Evolutionary conservation across 371 early-diverging fungal species (phyloP), one percentile per base, ranked within the genome.

Genomic region (Saksenaea oblongispora): DNA sequence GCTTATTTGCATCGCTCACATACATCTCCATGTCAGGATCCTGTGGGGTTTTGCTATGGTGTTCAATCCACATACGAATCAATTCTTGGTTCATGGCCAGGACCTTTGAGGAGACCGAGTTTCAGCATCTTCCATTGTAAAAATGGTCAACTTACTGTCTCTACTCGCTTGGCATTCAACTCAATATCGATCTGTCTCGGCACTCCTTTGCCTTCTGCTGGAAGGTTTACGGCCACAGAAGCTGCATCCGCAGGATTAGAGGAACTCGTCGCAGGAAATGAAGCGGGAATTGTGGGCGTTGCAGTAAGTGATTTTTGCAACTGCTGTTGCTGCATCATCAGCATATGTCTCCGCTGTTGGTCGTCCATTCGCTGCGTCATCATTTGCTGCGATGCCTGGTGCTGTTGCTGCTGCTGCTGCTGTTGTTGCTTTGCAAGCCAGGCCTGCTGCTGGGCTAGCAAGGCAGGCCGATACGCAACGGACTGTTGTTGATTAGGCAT

Each of bases 81-180:
- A 85, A 57, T 44, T 82, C 85, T 58, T 71, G 71, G 58, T 85
- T 85, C 61, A 85, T 63, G 10, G 72, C 70, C 31, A 85, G 69
- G 17, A 85, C 66, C 78, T 80, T 65, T 22, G 9, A 11, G 61
- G 5, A 22, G 22, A 47, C 24, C 35, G 4, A 11, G 34, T 3
- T 3, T 51, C 27, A 51, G 18, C 22, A 7, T 54, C 41, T 51
- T 5, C 15, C 9, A 56, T 8, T 5, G 55, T 34, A 11, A 59
- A 4, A 61, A 18, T 10, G 8, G 42, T 11, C 7, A 9, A 42
- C 71, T 73, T 68, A 78, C 76, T 14, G 70, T 66, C 63, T 74
- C 72, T 5, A 79, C 79, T 57, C 76, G 63, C 42, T 79, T 79
- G 5, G 71, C 70, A 63, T 69, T 70, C 10, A 65, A 39, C 31